These are phyloP conservation scores for Wallacemonas sp. DNA, from an alignment of 208 protist species.

Conservation along the genomic window DNA sequence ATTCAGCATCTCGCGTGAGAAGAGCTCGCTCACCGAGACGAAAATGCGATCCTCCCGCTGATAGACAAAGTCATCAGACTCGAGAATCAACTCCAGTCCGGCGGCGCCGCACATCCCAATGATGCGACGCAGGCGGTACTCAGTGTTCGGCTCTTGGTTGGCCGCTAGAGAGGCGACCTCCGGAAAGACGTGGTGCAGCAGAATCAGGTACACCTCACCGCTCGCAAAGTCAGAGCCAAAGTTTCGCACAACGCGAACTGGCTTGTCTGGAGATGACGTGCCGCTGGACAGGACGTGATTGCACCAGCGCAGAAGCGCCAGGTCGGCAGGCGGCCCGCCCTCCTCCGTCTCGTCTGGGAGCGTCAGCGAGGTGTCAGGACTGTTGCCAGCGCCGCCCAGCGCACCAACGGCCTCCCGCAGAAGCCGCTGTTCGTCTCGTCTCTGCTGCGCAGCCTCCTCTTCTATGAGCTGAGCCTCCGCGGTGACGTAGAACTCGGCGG, in stretches of 20 bases:
- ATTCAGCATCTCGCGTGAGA: slow-evolving; percentile 16
- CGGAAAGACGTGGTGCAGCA: slow-evolving; percentile 62
- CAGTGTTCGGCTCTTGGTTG: slow-evolving; percentile 25
- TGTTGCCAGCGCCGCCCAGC: neutral
- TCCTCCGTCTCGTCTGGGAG: neutral
- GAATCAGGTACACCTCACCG: slow-evolving; percentile 51
- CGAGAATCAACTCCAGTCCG: slow-evolving; percentile 39
- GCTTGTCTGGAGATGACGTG: neutral
- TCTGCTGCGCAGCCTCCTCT: neutral
- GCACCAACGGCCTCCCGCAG: neutral
- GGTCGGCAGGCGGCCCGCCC: slow-evolving; percentile 6
- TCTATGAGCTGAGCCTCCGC: slow-evolving; percentile 7
- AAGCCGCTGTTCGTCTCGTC: neutral
- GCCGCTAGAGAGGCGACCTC: slow-evolving; percentile 18
- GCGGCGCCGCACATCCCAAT: slow-evolving; percentile 31
- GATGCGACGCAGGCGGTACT: slow-evolving; percentile 51
- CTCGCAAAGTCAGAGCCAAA: slow-evolving; percentile 67
- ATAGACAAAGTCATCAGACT: slow-evolving; percentile 56
- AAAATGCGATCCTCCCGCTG: slow-evolving; percentile 72
- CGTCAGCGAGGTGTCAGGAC: neutral
- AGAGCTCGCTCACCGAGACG: slow-evolving; percentile 53
- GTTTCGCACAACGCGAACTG: slow-evolving; percentile 20
- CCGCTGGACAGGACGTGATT: slow-evolving; percentile 38
- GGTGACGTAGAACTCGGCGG: slow-evolving; percentile 5
- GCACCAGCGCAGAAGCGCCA: slow-evolving; percentile 60